phyloP scores from a whole-genome alignment of 1,284 basidiomycete genomes.

The Sanguinoderma infundibulare region DNA sequence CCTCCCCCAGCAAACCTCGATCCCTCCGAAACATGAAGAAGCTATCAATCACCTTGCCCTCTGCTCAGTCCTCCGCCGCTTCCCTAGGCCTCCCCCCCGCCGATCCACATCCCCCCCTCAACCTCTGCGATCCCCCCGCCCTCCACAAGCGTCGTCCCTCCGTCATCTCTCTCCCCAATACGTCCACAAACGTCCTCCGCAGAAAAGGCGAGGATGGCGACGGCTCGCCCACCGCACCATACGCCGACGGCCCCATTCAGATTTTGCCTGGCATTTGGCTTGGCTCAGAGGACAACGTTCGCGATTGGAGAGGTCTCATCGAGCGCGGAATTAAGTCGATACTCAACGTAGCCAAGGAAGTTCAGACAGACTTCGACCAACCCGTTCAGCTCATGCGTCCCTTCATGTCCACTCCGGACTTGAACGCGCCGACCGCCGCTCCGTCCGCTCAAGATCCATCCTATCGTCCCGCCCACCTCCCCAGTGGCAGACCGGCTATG shows the following conservation, averaged over 20 bases:
- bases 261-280: slow-evolving; percentile 91
- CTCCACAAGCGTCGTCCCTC: slow-evolving; percentile 54
- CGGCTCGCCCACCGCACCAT: slow-evolving; percentile 65
- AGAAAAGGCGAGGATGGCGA: slow-evolving; percentile 69
- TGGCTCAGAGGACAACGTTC: slow-evolving; percentile 93
- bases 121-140: slow-evolving; percentile 38
- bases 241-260: slow-evolving; percentile 86
- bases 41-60: slow-evolving; percentile 69
- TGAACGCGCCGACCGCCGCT: slow-evolving; percentile 41
- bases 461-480: slow-evolving; percentile 66
- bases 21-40: slow-evolving; percentile 75
- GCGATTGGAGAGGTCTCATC: slow-evolving; percentile 74
- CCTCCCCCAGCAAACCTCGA: slow-evolving; percentile 42
- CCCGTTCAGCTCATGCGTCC: slow-evolving; percentile 53
- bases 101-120: slow-evolving; percentile 30
- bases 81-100: slow-evolving; percentile 45
- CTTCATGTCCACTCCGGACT: slow-evolving; percentile 71
- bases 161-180: slow-evolving; percentile 63
- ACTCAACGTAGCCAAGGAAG: slow-evolving; percentile 96
- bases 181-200: slow-evolving; percentile 52
- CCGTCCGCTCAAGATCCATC: slow-evolving; percentile 45
- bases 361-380: slow-evolving; percentile 75
- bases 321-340: slow-evolving; percentile 80
- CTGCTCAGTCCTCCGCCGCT: slow-evolving; percentile 59
- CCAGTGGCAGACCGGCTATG: slow-evolving; percentile 74